phyloP scores from a whole-genome alignment of 148 eudicot species.

The Limonium bicolor region DNA sequence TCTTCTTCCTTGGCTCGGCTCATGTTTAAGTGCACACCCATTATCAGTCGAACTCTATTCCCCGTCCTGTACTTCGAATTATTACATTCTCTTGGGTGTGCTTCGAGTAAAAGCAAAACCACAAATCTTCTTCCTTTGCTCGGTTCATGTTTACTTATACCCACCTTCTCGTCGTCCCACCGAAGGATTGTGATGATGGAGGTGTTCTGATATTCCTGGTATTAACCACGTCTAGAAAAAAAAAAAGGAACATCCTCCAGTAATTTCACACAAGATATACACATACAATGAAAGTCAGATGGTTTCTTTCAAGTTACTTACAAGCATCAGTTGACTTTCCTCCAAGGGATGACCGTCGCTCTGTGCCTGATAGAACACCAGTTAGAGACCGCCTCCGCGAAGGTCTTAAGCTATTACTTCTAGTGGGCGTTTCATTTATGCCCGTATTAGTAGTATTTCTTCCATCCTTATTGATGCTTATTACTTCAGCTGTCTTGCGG shows the following conservation, averaged over 20 bases:
- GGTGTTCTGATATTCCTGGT: slow-evolving; percentile 48
- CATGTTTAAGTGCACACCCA: too few relatives aligned
- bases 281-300: neutral
- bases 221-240: slow-evolving; percentile 20
- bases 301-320: slow-evolving; percentile 20
- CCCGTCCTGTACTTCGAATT: too few relatives aligned
- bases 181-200: slow-evolving; percentile 42
- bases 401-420: slow-evolving; percentile 18
- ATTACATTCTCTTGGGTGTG: too few relatives aligned
- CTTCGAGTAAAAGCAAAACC: too few relatives aligned
- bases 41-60: too few relatives aligned
- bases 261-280: neutral
- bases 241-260: neutral
- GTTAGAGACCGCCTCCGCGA: slow-evolving; percentile 66
- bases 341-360: slow-evolving; percentile 59
- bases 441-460: slow-evolving; percentile 1
- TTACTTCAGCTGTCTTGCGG: neutral
- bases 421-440: slow-evolving; percentile 40
- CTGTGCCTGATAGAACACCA: slow-evolving; percentile 33
- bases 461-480: slow-evolving; percentile 21
- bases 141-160: too few relatives aligned
- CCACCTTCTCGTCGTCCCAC: slow-evolving; percentile 29
- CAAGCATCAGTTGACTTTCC: slow-evolving; percentile 35
- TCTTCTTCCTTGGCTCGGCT: too few relatives aligned
- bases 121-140: too few relatives aligned